These are phyloP conservation scores for Trichoderma pleuroti DNA, from an alignment of 2,329 filamentous ascomycete species.

Conservation along the genomic window DNA sequence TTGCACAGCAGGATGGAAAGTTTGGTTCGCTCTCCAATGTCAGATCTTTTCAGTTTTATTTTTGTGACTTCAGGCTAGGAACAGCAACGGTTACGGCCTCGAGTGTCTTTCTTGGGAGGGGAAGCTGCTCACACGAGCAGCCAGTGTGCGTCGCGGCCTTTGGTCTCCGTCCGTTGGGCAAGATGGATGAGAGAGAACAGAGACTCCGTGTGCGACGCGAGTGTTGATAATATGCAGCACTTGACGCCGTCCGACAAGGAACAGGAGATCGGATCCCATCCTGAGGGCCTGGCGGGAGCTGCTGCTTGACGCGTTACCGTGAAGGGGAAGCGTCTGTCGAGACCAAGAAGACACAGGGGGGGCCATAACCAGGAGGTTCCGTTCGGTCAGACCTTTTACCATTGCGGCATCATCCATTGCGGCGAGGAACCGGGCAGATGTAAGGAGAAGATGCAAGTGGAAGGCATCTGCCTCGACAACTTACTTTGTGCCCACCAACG, in stretches of 20 bases:
- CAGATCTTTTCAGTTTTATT: slow-evolving; percentile 74
- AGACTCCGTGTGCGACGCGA: slow-evolving; percentile 52
- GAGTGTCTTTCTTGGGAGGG: slow-evolving; percentile 20
- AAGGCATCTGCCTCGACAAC: background rate
- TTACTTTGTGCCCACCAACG: background rate
- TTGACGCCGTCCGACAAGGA: background rate
- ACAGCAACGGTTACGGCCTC: slow-evolving; percentile 48
- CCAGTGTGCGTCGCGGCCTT: slow-evolving; percentile 56
- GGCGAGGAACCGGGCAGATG: background rate
- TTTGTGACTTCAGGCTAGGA: slow-evolving; percentile 47
- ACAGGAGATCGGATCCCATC: background rate
- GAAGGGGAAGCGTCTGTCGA: slow-evolving; percentile 7
- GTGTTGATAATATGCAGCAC: slow-evolving; percentile 3
- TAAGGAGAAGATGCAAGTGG: background rate
- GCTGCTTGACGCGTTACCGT: background rate
- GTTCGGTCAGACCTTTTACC: slow-evolving; percentile 64
- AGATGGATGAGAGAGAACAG: slow-evolving; percentile 36
- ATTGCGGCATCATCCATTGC: slow-evolving; percentile 50
- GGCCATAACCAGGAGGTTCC: slow-evolving; percentile 46
- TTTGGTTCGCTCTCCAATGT: slow-evolving; percentile 34
- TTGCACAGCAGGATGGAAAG: background rate
- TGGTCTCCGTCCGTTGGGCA: slow-evolving; percentile 49
- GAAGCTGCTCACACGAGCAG: background rate
- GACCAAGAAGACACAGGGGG: slow-evolving; percentile 21
- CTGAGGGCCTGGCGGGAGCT: background rate